A percentile compares a stretch with the other conserved stretches of the same genome.
These are phyloP conservation scores for Microcyclosporella mali DNA, from an alignment of 2,329 filamentous ascomycete species.

Conservation along the genomic window DNA sequence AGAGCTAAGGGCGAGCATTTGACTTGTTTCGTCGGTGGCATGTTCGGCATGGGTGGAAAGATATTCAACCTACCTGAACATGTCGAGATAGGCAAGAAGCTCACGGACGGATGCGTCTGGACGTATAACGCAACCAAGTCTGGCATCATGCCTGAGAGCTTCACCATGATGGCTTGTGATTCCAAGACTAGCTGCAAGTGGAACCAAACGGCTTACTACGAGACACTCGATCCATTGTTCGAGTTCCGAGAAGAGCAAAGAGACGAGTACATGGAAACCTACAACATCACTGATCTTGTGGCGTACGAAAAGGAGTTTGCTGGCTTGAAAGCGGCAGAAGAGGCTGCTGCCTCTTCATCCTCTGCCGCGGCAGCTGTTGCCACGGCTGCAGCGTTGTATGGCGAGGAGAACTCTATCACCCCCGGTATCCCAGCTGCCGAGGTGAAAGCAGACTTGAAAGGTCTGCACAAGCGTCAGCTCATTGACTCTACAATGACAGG, in stretches of 20 bases:
- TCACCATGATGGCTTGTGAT: constrained; percentile 40
- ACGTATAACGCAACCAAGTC: constrained; percentile 44
- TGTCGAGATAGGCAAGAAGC: constrained; percentile 43
- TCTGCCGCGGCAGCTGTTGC: not conserved
- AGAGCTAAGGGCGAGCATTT: constrained; percentile 46
- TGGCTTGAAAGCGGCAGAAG: constrained; percentile 1
- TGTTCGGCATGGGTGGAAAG: constrained; percentile 49
- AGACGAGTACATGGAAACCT: constrained; percentile 13
- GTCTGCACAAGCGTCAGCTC: constrained; percentile 11
- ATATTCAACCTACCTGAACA: constrained; percentile 48
- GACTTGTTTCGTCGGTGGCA: constrained; percentile 50
- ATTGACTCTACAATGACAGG: constrained; percentile 2
- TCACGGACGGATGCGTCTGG: constrained; percentile 53
- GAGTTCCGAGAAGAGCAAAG: constrained; percentile 19
- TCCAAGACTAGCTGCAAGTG: constrained; percentile 37
- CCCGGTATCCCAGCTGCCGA: not conserved
- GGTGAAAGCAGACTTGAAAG: not conserved
- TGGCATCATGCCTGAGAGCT: constrained; percentile 51
- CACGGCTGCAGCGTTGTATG: not conserved
- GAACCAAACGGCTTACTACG: constrained; percentile 40
- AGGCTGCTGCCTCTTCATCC: constrained; percentile 2
- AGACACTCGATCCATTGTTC: constrained; percentile 33
- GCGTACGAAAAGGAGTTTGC: constrained; percentile 8
- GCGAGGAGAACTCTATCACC: constrained; percentile 1
- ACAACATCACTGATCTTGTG: constrained; percentile 11